Evolutionary conservation across 2,329 filamentous ascomycete species (phyloP).

Genomic region (Aspergillus uvarum): DNA sequence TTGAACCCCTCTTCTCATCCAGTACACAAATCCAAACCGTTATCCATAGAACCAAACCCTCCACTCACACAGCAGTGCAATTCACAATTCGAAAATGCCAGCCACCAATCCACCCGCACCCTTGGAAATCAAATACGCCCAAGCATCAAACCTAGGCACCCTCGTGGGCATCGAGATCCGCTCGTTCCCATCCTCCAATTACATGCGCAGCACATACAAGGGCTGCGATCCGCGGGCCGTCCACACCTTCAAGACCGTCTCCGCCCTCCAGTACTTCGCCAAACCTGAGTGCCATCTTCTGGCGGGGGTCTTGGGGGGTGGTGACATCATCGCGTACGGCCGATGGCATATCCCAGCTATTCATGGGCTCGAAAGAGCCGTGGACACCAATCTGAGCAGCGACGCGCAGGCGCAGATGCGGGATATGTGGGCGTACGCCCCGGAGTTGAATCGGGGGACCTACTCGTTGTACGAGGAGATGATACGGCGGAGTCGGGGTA

Average conservation of each 20-base stretch:
- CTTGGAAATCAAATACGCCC: neutral
- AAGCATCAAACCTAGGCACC: neutral
- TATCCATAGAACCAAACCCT: no score
- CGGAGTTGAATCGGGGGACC: neutral
- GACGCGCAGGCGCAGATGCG: neutral
- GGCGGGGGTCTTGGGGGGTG: neutral
- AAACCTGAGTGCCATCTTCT: constrained; percentile 1
- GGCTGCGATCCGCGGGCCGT: neutral
- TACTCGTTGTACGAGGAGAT: neutral
- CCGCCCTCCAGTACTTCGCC: neutral
- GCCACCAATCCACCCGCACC: neutral
- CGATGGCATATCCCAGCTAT: neutral
- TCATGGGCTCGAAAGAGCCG: neutral
- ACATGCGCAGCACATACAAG: constrained; percentile 1
- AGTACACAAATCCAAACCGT: no score
- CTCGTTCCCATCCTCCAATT: neutral
- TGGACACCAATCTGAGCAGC: neutral
- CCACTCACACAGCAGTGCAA: no score
- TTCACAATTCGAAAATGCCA: neutral
- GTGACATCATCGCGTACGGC: neutral
- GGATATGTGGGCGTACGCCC: neutral
- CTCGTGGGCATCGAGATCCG: neutral
- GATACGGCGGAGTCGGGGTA: neutral
- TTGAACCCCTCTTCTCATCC: no score
- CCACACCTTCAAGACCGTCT: constrained; percentile 2